These are phyloP conservation scores for Conidiobolus coronatus DNA, from an alignment of 371 early-diverging fungal genomes.

Conservation along the genomic window DNA sequence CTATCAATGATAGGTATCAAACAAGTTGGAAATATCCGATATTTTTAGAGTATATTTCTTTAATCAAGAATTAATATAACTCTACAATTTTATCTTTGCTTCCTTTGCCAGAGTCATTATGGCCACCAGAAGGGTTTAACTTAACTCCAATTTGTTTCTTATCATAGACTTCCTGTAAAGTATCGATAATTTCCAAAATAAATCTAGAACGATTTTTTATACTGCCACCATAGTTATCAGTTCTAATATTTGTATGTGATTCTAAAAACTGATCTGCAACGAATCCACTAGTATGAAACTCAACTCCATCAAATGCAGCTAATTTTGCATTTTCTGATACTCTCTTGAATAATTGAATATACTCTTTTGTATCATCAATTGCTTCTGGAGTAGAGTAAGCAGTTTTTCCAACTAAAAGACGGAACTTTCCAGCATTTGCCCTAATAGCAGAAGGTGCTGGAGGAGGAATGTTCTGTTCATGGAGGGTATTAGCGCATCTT, in stretches of 20 bases:
- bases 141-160: slow-evolving; percentile 35
- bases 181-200: slow-evolving; percentile 14
- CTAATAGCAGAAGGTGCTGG: slow-evolving; percentile 13
- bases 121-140: slow-evolving; percentile 21
- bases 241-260: slow-evolving; percentile 21
- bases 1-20: slow-evolving; percentile 12
- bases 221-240: slow-evolving; percentile 31
- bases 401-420: slow-evolving; percentile 10
- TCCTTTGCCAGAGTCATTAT: slow-evolving; percentile 31
- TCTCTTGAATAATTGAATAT: slow-evolving; percentile 20
- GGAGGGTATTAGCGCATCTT: slow-evolving; percentile 10
- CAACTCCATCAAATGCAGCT: slow-evolving; percentile 39
- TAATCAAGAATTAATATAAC: slow-evolving; percentile 29
- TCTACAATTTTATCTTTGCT: slow-evolving; percentile 17
- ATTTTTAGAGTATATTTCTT: slow-evolving; percentile 24
- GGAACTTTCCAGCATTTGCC: slow-evolving; percentile 21
- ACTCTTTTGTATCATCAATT: slow-evolving; percentile 33
- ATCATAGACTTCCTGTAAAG: slow-evolving; percentile 7
- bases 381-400: slow-evolving; percentile 9
- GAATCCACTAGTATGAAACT: slow-evolving; percentile 45
- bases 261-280: slow-evolving; percentile 29
- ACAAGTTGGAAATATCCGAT: slow-evolving; percentile 26
- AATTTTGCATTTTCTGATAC: slow-evolving; percentile 2
- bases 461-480: background rate
- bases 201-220: slow-evolving; percentile 24